phyloP scores from a whole-genome alignment of 1,284 basidiomycete species.

The Cutaneotrichosporon arboriforme region DNA sequence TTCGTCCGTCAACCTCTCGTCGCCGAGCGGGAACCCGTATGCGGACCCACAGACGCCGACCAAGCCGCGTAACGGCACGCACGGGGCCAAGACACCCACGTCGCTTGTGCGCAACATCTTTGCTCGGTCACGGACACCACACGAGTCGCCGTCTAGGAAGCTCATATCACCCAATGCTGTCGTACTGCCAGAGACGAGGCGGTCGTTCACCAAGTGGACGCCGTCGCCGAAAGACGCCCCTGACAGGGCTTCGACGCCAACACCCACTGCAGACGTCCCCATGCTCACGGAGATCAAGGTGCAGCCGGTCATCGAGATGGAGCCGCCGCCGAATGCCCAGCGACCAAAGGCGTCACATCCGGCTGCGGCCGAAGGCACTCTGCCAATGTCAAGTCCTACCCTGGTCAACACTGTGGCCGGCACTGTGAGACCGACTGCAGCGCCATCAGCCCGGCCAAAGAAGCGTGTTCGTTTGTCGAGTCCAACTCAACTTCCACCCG shows the following conservation, averaged over 20 bases:
- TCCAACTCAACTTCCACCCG: neutral
- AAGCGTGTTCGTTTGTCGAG: constrained; percentile 15
- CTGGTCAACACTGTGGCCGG: neutral
- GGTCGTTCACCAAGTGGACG: constrained; percentile 22
- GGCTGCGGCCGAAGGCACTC: neutral
- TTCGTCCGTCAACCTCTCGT: constrained; percentile 27
- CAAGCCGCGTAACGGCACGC: constrained; percentile 17
- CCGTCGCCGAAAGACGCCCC: constrained; percentile 9
- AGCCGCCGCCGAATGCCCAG: constrained; percentile 10
- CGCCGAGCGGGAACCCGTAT: constrained; percentile 25
- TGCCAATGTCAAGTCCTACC: neutral
- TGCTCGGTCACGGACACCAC: constrained; percentile 19
- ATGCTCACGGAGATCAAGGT: constrained; percentile 5
- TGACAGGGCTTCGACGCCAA: neutral
- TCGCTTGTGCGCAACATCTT: constrained; percentile 41
- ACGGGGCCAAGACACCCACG: constrained; percentile 22
- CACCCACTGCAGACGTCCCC: neutral
- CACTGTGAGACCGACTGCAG: neutral
- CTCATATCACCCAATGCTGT: constrained; percentile 20
- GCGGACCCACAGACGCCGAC: constrained; percentile 27
- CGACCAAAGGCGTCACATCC: neutral
- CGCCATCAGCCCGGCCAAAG: constrained; percentile 2
- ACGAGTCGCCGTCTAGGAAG: constrained; percentile 19
- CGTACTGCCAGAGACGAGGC: constrained; percentile 25
- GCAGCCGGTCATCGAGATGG: neutral